phyloP scores from a whole-genome alignment of 2,329 filamentous ascomycete species.

The Sarocladium kiliense region DNA sequence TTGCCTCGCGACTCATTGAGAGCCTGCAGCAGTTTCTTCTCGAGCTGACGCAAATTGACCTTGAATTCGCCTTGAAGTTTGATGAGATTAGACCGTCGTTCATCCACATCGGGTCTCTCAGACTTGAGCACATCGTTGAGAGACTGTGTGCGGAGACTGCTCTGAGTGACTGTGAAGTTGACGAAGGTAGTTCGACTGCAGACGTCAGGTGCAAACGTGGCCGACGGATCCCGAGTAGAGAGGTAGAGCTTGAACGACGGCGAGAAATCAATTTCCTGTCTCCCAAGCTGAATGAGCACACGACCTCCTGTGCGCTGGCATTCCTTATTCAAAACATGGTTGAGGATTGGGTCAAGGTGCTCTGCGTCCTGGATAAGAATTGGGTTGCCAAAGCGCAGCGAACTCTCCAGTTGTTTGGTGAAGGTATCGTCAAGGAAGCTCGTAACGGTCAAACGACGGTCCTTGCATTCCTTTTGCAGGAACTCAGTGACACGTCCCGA shows the following conservation, averaged over 20 bases:
- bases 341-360: slow-evolving; percentile 92
- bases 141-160: slow-evolving; percentile 96
- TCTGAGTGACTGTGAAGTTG: slow-evolving; percentile 98
- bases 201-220: slow-evolving; percentile 90
- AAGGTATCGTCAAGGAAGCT: slow-evolving; percentile 98
- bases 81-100: slow-evolving; percentile 92
- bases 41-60: slow-evolving; percentile 90
- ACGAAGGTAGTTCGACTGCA: slow-evolving; percentile 98
- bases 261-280: slow-evolving; percentile 98
- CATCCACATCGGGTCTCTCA: slow-evolving; percentile 94
- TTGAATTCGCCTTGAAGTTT: slow-evolving; percentile 99
- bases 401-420: slow-evolving; percentile 95
- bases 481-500: slow-evolving; percentile 94
- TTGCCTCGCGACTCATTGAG: slow-evolving; percentile 97
- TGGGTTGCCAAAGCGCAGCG: slow-evolving; percentile 93
- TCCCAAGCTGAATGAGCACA: slow-evolving; percentile 95
- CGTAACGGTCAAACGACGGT: slow-evolving; percentile 88
- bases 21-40: slow-evolving; percentile 89
- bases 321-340: slow-evolving; percentile 98
- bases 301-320: slow-evolving; percentile 98
- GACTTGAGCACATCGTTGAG: slow-evolving; percentile 97
- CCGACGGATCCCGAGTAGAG: slow-evolving; percentile 92
- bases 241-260: slow-evolving; percentile 93
- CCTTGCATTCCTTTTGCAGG: slow-evolving; percentile 88
- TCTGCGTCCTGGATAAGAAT: slow-evolving; percentile 98